Evolutionary conservation across 2,329 filamentous ascomycete genomes (phyloP), one percentile per base, ranked within the genome.

Genomic region (Raffaelea deltoideospora): DNA sequence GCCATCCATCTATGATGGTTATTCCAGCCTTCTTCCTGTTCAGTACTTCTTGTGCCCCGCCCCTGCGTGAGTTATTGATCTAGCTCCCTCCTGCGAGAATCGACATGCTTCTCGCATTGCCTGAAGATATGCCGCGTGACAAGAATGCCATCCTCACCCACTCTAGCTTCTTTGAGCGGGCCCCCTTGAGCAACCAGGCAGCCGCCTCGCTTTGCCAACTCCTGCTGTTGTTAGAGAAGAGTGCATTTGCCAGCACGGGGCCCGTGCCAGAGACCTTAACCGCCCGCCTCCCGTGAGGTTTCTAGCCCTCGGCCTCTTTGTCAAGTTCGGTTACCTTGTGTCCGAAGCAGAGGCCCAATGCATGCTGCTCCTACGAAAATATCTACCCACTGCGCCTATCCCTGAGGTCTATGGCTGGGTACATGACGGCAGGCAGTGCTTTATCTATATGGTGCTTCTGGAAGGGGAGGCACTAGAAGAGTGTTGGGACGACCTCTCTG

Each of bases 271-370:
- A 35, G 37, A 11, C 1, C 48, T 49, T 39, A 39, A 48, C 30
- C 43, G 45, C 18, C 45, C 50, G 18, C 37, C 40, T n/a, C 47
- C 49, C 27, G 50, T 54, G 38, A 44, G 24, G 28, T 43, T 55
- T 33, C 47, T 46, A 34, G 50, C 47, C 6, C 34, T 53, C 24
- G 50, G 47, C 4, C 38, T 55, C 24, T 13, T 53, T 38, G 48
- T 55, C 21, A 56, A 56, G 37, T 56, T 51, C 36, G 50, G 53
- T 39, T 38, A 37, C 32, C 31, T 49, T 32, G 37, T 47, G 20
- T 50, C 46, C 32, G 27, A 45, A 33, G 38, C 41, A 18, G 52
- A 53, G 38, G 45, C 46, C 21, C 35, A 48, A 32, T 38, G 35
- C 32, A 37, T 40, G 26, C 29, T 33, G 19, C 24, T 33, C 30